Conservation (phyloP, 805 yeast genomes). For the Pichia rugopelliculosa region DNA sequence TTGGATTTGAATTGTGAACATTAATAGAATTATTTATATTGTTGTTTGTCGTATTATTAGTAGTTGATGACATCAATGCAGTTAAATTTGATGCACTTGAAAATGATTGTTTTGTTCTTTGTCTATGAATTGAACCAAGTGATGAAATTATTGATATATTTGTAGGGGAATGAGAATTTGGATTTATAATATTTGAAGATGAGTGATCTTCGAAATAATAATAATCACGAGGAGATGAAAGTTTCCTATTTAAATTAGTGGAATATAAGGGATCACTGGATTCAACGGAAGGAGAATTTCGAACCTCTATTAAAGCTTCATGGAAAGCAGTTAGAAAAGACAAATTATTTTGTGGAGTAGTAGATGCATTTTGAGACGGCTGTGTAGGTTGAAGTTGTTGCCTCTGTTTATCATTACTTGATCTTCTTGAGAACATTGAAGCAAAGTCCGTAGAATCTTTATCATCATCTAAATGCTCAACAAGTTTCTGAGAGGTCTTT, state of each 20-base stretch:
- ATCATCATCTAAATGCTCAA: background rate
- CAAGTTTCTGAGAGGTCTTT: background rate
- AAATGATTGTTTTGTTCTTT: conserved; percentile 15
- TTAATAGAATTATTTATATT: background rate
- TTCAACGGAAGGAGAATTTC: conserved; percentile 9
- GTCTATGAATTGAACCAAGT: conserved; percentile 14
- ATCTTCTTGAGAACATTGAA: conserved; percentile 5
- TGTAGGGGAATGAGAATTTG: conserved; percentile 11
- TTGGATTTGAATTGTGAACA: background rate
- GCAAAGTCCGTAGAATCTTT: background rate
- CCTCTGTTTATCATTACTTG: background rate
- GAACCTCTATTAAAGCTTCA: conserved; percentile 28
- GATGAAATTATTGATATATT: conserved; percentile 17
- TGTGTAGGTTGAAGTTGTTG: conserved; percentile 1
- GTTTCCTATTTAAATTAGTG: background rate
- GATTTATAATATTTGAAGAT: conserved; percentile 7
- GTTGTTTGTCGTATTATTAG: no score
- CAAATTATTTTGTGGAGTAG: conserved; percentile 10
- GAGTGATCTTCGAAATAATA: conserved; percentile 12
- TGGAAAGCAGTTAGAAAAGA: conserved; percentile 30
- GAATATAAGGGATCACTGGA: background rate
- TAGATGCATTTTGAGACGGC: background rate
- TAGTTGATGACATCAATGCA: conserved; percentile 15
- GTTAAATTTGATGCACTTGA: conserved; percentile 18
- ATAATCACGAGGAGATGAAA: conserved; percentile 6